Conservation (phyloP, 2,329 filamentous ascomycete genomes). For the Calonectria ilicicola region DNA sequence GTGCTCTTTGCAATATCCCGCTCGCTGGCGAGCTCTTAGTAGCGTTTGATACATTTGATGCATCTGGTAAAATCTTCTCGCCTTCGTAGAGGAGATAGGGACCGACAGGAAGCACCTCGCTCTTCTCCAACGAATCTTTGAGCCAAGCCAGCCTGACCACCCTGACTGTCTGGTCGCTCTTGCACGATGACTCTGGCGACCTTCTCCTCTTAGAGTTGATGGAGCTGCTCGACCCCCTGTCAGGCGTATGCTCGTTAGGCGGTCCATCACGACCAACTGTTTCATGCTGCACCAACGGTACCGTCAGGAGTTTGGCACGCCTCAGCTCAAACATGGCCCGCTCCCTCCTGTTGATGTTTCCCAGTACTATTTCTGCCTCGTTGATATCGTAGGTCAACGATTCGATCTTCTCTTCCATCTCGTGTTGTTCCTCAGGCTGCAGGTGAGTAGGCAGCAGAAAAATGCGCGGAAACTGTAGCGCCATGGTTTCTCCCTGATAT, state of each 20-base stretch:
- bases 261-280: background rate
- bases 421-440: slow-evolving; percentile 69
- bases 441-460: slow-evolving; percentile 82
- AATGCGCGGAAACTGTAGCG: slow-evolving; percentile 67
- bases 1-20: slow-evolving; percentile 30
- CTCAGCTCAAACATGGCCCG: slow-evolving; percentile 84
- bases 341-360: slow-evolving; percentile 75
- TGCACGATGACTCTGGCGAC: background rate
- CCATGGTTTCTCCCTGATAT: slow-evolving; percentile 32
- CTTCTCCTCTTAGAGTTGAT: slow-evolving; percentile 36
- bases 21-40: slow-evolving; percentile 15
- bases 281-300: slow-evolving; percentile 48
- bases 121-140: slow-evolving; percentile 61
- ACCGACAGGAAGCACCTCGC: slow-evolving; percentile 58
- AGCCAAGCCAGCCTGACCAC: slow-evolving; percentile 73
- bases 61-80: slow-evolving; percentile 40
- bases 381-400: slow-evolving; percentile 77
- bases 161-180: slow-evolving; percentile 51
- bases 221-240: slow-evolving; percentile 7
- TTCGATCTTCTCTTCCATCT: slow-evolving; percentile 73
- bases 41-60: background rate
- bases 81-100: slow-evolving; percentile 69
- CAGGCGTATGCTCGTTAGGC: background rate
- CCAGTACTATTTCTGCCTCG: slow-evolving; percentile 81
- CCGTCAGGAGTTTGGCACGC: slow-evolving; percentile 70